These are phyloP conservation scores for Vaccinium myrtillus DNA, from an alignment of 148 eudicot genomes.

Conservation along the genomic window DNA sequence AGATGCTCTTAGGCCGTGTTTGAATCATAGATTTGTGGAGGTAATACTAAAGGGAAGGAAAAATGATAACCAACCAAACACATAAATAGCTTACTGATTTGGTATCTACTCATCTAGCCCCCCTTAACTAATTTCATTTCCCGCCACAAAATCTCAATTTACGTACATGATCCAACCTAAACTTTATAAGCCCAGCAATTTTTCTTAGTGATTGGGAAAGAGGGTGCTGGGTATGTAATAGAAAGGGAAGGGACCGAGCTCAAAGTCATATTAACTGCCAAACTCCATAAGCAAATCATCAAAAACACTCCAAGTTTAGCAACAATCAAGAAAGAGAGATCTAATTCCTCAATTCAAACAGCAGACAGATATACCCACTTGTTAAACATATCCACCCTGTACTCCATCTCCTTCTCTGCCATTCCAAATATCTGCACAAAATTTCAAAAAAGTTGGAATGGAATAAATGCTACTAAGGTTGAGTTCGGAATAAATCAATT, in stretches of 20 bases:
- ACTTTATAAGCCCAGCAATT: background rate
- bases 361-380: slow-evolving; percentile 47
- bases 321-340: background rate
- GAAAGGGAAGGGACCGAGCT: too few species aligned
- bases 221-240: too few species aligned
- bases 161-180: background rate
- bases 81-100: background rate
- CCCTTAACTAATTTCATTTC: background rate
- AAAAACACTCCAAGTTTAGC: background rate
- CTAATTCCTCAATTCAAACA: background rate
- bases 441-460: background rate
- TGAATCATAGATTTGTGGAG: background rate
- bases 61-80: background rate
- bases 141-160: background rate
- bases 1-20: background rate
- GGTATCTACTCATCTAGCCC: background rate
- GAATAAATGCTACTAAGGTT: background rate
- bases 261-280: background rate
- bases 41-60: background rate
- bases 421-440: slow-evolving; percentile 61
- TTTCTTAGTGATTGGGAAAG: too few species aligned
- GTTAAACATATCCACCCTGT: slow-evolving; percentile 86
- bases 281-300: background rate
- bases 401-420: slow-evolving; percentile 98
- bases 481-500: too few species aligned